Evolutionary conservation across 768 basidiomycete genomes (phyloP), one percentile per base, ranked within the genome.

Genomic region (Pisolithus albus): DNA sequence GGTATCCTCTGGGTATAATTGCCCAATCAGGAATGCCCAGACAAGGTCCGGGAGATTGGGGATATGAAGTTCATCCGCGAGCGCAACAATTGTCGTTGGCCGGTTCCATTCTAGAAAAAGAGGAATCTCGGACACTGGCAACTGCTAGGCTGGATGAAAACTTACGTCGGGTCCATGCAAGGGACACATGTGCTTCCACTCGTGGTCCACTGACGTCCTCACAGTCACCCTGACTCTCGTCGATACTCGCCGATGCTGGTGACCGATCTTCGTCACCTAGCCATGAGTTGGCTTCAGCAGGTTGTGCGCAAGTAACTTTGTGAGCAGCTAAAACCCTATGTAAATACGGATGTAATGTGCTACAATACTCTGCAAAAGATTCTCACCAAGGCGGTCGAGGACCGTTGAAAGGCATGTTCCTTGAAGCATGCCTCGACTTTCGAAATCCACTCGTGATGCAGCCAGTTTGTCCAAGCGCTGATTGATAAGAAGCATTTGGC

Each of bases 401-500:
- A 16, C 37, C 46, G 49, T 28, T 18, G 50, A n/a, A 15, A 34
- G 52, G 10, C 40, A 53, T 47, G 11, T 46, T 11, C 32, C 54
- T 7, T 39, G 23, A 1, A 71, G 51, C 62, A 71, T 66, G 2
- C 60, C 59, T 1, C 45, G 30, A 6, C 21, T 30, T 8, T 32
- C 16, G 18, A 72, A 65, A 26, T 66, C 43, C 0, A 50, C 51
- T 1, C 50, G 53, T 1, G 54, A 26, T 3, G 58, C 62, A 0
- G 52, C 21, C 21, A 23, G 21, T 23, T 23, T 23, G 21, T 23
- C 21, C 21, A 23, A 23, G 21, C 4, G 21, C 54, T 65, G 59
- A 32, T 68, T 72, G 16, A 39, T 52, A 0, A 61, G 18, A 0
- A 71, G 62, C 56, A 73, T 73, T 37, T 72, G 67, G 1, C 54